Conservation (phyloP, 352 stramenopile genomes). For the Pythium angustatum region DNA sequence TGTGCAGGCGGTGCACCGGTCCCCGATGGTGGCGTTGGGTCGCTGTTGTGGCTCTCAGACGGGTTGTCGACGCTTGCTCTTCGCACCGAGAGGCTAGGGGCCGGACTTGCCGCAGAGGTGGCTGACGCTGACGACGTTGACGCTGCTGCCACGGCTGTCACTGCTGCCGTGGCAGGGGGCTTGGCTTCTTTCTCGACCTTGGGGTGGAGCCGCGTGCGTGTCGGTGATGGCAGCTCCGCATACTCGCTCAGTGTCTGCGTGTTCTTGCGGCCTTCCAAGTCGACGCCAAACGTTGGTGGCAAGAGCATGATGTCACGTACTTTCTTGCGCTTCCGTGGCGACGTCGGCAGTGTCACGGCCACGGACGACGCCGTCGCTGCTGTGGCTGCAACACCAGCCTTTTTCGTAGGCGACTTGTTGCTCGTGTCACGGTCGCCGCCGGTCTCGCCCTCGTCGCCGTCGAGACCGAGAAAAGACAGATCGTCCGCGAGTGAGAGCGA, state of each 20-base stretch:
- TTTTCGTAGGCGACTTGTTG: neutral
- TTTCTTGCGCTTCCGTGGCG: constrained; percentile 36
- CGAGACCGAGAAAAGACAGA: constrained; percentile 23
- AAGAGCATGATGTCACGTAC: constrained; percentile 65
- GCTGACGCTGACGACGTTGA: too few relatives aligned
- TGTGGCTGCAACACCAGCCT: neutral
- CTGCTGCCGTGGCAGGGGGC: neutral
- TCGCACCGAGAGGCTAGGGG: too few relatives aligned
- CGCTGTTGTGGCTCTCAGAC: too few relatives aligned
- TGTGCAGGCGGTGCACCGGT: constrained; percentile 5
- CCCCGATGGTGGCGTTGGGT: neutral
- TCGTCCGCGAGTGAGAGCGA: constrained; percentile 17
- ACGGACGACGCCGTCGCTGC: neutral
- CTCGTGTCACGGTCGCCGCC: neutral
- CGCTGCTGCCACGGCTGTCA: too few relatives aligned
- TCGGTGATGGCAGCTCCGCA: constrained; percentile 53
- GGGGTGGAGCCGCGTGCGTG: constrained; percentile 31
- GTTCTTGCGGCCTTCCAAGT: constrained; percentile 48
- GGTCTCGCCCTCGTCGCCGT: constrained; percentile 7
- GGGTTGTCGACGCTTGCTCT: too few relatives aligned
- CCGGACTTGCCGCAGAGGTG: too few relatives aligned
- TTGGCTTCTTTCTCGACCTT: constrained; percentile 19
- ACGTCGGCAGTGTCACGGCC: constrained; percentile 6
- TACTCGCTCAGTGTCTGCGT: constrained; percentile 37
- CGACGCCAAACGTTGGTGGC: constrained; percentile 57